Base-by-base conservation (phyloP, 352 stramenopile species). In the Elongisporangium prolatum region DNA sequence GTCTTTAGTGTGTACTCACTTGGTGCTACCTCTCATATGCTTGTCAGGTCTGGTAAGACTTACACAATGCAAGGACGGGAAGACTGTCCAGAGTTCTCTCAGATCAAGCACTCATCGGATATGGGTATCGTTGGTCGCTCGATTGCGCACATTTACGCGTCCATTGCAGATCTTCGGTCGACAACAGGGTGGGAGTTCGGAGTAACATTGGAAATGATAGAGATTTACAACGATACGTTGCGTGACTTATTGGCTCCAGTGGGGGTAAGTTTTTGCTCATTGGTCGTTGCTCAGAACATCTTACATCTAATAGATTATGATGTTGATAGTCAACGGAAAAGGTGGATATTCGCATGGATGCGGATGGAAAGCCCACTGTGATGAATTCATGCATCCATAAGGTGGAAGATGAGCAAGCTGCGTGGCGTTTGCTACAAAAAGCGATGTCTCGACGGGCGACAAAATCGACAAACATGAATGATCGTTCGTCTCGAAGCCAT, bases 151-250 rank as follows among this genome's bases (percentile, higher is more conserved):
- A 90, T 96, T 48, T 96, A 89, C 50, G 70, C 74, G 6, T 74
- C 72, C 8, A 84, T 91, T 25, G 74, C 73, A 11, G 76, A 89
- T 22, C 63, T 93, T 50, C 67, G 60, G 16, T 69, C 69, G 28
- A 40, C 28, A 18, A 89, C 81, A 25, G 83, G 85, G 18, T 96
- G 86, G 86, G 60, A 74, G n/a, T 93, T 93, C 51, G 63, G 52
- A 17, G 72, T 91, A 11, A 87, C 60, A 21, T 53, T 94, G 22
- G 84, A 94, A 63, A 83, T 99, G 67, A 80, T 98, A 21, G 97
- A 99, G 75, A 98, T 99, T 52, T 99, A 99, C 82, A 99, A 99
- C 60, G 96, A 99, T 69, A 90, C 96, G 14, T 75, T 99, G 34
- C 77, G 88, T 10, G 97, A 99, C 60, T 61, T 99, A 38, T 71